Base-by-base conservation (phyloP, 129 eudicot species). In the Flaveria bidentis region DNA sequence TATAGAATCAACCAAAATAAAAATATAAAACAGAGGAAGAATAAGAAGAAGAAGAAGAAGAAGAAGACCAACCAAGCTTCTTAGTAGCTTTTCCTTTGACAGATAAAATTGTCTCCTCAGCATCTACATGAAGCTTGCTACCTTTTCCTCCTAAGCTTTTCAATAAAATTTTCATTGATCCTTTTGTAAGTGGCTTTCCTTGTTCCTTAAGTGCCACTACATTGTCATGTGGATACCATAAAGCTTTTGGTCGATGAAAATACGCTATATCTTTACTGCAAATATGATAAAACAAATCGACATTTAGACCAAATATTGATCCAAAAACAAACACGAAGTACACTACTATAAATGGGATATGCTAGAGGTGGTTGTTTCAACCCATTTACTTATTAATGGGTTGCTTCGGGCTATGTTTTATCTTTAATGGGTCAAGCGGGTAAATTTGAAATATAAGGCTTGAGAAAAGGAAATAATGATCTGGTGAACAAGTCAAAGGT, bases 121-220 rank as follows among this genome's bases (percentile, higher is more conserved):
- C 88, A 78, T 91, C 93, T 61, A 94, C 98, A 72, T 94, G 97
- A 75, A 94, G 89, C 78, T 91, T 94, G 79, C 93, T 87, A 60
- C 97, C 96, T 84, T 89, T 91, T 30, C 98, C 96, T 33, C 97
- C 97, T 86, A 94, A 82, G 82, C 97, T 91, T 81, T 88, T 94
- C 81, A 94, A 65, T 65, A 94, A 78, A 47, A 94, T 85, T 81
- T 87, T 94, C 96, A 91, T 91, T 8, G 93, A 91, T 56, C 97
- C 98, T 50, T 78, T 87, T 15, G 79, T 72, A 44, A 90, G 86
- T 30, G 87, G 77, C 69, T 83, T 91, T 52, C 89, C 96, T 75
- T 88, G 97, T 83, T 87, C 91, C 80, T 83, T 87, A 22, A 94
- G 85, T 30, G 87, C 86, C 67, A 91, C 96, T 82, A 87, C 93